Percentiles rank a stretch among this genome's conserved stretches.
phyloP scores from a whole-genome alignment of 345 rosid species.

The Salix udensis region DNA sequence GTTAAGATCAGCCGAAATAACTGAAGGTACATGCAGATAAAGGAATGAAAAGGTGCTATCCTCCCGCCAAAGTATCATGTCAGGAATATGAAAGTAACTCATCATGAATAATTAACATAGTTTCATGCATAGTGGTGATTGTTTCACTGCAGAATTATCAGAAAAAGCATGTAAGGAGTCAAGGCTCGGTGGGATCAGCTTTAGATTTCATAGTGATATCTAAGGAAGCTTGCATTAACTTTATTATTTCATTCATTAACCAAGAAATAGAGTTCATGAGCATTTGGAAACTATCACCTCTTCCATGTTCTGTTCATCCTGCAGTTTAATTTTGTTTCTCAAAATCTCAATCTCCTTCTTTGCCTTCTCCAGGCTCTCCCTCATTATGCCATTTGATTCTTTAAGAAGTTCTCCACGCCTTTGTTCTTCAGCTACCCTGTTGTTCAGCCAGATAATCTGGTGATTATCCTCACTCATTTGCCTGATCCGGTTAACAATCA shows the following conservation, averaged over 20 bases:
- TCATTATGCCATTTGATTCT: conserved; percentile 44
- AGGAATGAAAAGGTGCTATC: neutral
- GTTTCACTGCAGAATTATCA: neutral
- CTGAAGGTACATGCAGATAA: neutral
- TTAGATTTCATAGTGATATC: too few species aligned
- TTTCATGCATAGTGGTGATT: neutral
- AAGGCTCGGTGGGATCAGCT: neutral
- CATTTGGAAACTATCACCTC: conserved; percentile 41
- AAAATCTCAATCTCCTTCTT: conserved; percentile 54
- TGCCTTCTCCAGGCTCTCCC: conserved; percentile 53
- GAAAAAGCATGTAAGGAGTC: neutral
- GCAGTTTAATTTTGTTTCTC: conserved; percentile 48
- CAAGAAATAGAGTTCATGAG: neutral
- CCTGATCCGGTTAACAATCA: conserved; percentile 57
- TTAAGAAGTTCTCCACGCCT: conserved; percentile 41
- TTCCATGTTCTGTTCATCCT: conserved; percentile 57
- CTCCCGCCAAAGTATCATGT: neutral
- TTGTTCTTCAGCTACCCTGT: conserved; percentile 37
- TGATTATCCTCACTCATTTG: conserved; percentile 66
- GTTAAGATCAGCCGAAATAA: neutral
- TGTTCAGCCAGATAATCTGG: conserved; percentile 51
- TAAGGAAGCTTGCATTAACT: too few species aligned
- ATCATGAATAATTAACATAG: neutral
- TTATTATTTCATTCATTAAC: too few species aligned
- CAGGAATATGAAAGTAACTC: neutral